Conservation (phyloP, 805 yeast genomes). For the Cyberlindnera maritima region DNA sequence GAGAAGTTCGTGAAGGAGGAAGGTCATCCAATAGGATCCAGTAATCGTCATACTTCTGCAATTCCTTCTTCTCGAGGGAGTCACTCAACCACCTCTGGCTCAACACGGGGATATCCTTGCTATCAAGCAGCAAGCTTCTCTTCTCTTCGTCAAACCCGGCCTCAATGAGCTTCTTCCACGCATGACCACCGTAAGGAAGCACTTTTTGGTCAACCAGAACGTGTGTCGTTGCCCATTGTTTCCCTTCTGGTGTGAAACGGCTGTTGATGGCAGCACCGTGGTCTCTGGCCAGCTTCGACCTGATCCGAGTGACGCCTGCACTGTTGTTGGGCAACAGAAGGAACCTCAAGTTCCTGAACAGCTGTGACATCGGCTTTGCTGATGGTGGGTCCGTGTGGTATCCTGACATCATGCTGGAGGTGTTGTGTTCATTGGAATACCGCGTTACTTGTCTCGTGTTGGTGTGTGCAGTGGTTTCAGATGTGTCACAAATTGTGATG, state of each 20-base stretch:
- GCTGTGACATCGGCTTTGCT: constrained; percentile 10
- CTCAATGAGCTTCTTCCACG: constrained; percentile 7
- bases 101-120: constrained; percentile 6
- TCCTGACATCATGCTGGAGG: neutral
- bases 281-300: constrained; percentile 18
- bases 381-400: constrained; percentile 1
- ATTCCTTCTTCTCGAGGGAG: constrained; percentile 13
- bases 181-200: constrained; percentile 11
- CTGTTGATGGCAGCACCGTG: constrained; percentile 19
- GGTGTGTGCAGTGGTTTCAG: neutral
- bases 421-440: neutral
- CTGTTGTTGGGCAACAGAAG: constrained; percentile 23
- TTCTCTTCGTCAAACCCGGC: constrained; percentile 1
- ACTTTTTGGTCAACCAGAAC: constrained; percentile 22
- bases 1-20: neutral
- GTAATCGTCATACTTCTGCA: constrained; percentile 8
- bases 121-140: neutral
- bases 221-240: constrained; percentile 13
- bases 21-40: constrained; percentile 10
- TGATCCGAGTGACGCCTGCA: constrained; percentile 16
- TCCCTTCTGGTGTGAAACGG: constrained; percentile 1
- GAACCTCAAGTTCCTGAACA: constrained; percentile 19
- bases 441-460: too few species aligned
- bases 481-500: constrained; percentile 2
- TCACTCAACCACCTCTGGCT: constrained; percentile 25